Evolutionary conservation across 1,284 basidiomycete genomes (phyloP).

Genomic region (Neolentinus lepideus): DNA sequence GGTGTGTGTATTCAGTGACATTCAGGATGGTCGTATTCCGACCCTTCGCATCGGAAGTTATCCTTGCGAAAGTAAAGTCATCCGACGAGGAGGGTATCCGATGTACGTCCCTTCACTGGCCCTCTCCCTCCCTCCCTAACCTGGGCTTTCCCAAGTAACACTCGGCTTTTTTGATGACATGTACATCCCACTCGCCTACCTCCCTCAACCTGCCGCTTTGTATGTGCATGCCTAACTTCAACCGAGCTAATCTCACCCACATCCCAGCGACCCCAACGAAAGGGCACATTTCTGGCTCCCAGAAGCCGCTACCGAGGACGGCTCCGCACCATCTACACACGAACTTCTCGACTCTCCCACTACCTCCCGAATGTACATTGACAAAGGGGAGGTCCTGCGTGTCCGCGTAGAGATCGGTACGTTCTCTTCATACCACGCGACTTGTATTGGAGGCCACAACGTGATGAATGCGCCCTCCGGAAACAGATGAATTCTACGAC

Average conservation of each 20-base stretch:
- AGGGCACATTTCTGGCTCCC: slow-evolving; percentile 81
- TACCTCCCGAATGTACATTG: slow-evolving; percentile 71
- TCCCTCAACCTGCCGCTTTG: slow-evolving; percentile 76
- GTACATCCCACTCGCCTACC: slow-evolving; percentile 68
- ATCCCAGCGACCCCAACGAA: slow-evolving; percentile 68
- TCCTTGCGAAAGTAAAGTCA: slow-evolving; percentile 83
- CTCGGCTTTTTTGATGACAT: slow-evolving; percentile 95
- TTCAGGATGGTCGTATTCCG: slow-evolving; percentile 90
- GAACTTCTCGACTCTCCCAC: slow-evolving; percentile 1
- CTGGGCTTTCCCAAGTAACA: slow-evolving; percentile 48
- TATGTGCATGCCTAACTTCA: slow-evolving; percentile 27
- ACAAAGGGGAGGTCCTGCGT: slow-evolving; percentile 77
- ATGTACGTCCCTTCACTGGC: slow-evolving; percentile 38
- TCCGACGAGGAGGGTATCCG: slow-evolving; percentile 80
- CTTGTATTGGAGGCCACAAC: no score
- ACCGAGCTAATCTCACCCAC: slow-evolving; percentile 9
- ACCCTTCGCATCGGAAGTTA: slow-evolving; percentile 86
- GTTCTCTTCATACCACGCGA: background rate
- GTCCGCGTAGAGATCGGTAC: slow-evolving; percentile 63
- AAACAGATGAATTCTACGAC: slow-evolving; percentile 81
- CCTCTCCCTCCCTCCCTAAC: slow-evolving; percentile 1
- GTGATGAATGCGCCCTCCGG: background rate
- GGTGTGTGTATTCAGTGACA: slow-evolving; percentile 45
- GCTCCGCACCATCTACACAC: background rate
- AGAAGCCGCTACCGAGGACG: slow-evolving; percentile 27